Percentiles rank a stretch among this genome's conserved stretches.
Evolutionary conservation across 495 filamentous ascomycete species (phyloP).

Genomic region (Choiromyces venosus): DNA sequence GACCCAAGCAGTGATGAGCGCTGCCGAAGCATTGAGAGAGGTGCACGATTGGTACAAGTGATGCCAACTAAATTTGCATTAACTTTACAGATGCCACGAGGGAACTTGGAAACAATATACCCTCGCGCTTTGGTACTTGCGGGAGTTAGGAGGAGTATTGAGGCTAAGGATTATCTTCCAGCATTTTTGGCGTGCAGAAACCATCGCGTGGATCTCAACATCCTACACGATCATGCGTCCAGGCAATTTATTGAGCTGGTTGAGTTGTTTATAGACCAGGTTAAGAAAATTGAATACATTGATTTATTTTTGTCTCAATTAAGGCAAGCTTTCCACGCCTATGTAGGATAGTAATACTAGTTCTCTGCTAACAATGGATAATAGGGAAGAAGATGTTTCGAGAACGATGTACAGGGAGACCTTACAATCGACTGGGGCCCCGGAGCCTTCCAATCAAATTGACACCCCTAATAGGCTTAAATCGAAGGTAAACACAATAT

Average conservation of each 20-base stretch:
- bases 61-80: slow-evolving; percentile 80
- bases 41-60: slow-evolving; percentile 75
- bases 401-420: slow-evolving; percentile 92
- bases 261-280: slow-evolving; percentile 72
- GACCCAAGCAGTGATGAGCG: slow-evolving; percentile 87
- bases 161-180: slow-evolving; percentile 67
- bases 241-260: slow-evolving; percentile 74
- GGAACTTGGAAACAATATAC: slow-evolving; percentile 92
- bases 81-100: slow-evolving; percentile 86
- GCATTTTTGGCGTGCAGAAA: slow-evolving; percentile 84
- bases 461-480: slow-evolving; percentile 30
- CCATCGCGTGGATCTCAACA: slow-evolving; percentile 96
- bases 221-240: slow-evolving; percentile 87
- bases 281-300: slow-evolving; percentile 76
- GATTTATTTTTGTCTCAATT: slow-evolving; percentile 89
- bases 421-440: slow-evolving; percentile 41
- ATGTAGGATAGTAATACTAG: not conserved
- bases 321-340: slow-evolving; percentile 52
- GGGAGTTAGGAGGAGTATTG: slow-evolving; percentile 74
- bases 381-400: slow-evolving; percentile 86
- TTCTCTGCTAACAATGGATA: slow-evolving; percentile 29
- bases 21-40: slow-evolving; percentile 87
- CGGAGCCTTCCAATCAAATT: slow-evolving; percentile 27
- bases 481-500: slow-evolving; percentile 79
- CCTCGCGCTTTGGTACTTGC: slow-evolving; percentile 87